Evolutionary conservation across 257 asterid species (phyloP).

Genomic region (Ilex aquifolium): DNA sequence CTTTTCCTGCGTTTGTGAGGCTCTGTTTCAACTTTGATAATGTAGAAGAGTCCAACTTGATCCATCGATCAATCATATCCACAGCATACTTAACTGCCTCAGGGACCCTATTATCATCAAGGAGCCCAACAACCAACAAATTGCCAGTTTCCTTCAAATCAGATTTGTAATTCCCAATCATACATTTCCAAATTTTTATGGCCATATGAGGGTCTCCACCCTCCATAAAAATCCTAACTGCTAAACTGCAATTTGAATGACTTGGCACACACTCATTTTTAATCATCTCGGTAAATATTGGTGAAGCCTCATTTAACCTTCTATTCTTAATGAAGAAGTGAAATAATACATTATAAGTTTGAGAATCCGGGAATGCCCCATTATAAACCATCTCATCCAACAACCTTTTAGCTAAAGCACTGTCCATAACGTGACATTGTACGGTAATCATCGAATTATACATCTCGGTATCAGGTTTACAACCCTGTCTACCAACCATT

Average conservation of each 20-base stretch:
- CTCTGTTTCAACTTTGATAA: constrained; percentile 60
- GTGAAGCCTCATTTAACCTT: constrained; percentile 48
- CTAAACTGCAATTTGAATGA: constrained; percentile 42
- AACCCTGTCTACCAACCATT: constrained; percentile 39
- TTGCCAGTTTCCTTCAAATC: constrained; percentile 76
- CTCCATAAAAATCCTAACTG: constrained; percentile 36
- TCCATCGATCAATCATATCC: constrained; percentile 61
- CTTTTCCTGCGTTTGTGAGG: constrained; percentile 42
- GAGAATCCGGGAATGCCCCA: constrained; percentile 62
- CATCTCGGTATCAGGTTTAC: constrained; percentile 37
- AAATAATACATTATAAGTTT: constrained; percentile 44
- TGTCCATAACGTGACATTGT: constrained; percentile 46
- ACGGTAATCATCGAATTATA: constrained; percentile 47
- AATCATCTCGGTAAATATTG: constrained; percentile 61
- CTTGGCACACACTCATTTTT: constrained; percentile 60
- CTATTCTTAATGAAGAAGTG: constrained; percentile 43
- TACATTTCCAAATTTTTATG: constrained; percentile 53
- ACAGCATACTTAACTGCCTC: constrained; percentile 67
- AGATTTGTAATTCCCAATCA: constrained; percentile 43
- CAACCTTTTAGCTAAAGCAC: constrained; percentile 34
- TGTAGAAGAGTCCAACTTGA: constrained; percentile 51
- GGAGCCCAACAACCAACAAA: constrained; percentile 49
- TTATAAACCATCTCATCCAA: constrained; percentile 58
- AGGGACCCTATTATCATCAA: constrained; percentile 44
- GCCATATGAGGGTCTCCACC: constrained; percentile 50